Evolutionary conservation across 1,284 basidiomycete genomes (phyloP), one percentile per base, ranked within the genome.

Genomic region (Leucoagaricus sp.): DNA sequence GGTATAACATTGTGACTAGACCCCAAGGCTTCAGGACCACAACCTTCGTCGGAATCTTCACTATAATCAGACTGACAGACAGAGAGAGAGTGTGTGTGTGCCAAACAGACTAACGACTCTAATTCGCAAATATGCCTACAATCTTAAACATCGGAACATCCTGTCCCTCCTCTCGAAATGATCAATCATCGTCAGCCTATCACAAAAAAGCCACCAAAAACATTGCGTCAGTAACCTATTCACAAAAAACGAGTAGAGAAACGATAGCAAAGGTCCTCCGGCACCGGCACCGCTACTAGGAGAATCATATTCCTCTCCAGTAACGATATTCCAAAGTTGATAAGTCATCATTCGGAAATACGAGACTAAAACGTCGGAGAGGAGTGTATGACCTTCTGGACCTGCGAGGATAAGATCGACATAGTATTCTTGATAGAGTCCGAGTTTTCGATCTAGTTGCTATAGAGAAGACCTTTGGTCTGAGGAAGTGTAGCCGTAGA

Each of bases 401-500:
- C 84, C 94, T 41, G 93, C 88, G n/a, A 97, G 85, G 46, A 96
- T 74, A 1, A 89, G 82, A 69, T 97, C 96, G 53, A 81, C 79
- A 70, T 85, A 97, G 76, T 90, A 94, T 55, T n/a, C n/a, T n/a
- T 76, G 58, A 91, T 80, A 26, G 85, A 81, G 38, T 82, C 71
- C 0, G 94, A 90, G 64, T 89, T 82, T 38, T 78, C 71, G 71
- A 97, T 87, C 73, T 94, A 96, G 49, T 86, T 80, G 26, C 87
- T 83, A 73, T 94, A 96, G 3, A 96, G 72, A 33, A 91, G 71
- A 9, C 93, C 84, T 73, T 96, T 96, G 59, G 85, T n/a, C n/a
- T 83, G 70, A 87, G 92, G 65, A 98, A 77, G 69, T 97, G 93
- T 0, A 95, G 94, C 98, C 95, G 75, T 98, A 98, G 74, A 94